Evolutionary conservation across 139 green algal species (phyloP), one percentile per base, ranked within the genome.

Genomic region (Chlorella sorokiniana): DNA sequence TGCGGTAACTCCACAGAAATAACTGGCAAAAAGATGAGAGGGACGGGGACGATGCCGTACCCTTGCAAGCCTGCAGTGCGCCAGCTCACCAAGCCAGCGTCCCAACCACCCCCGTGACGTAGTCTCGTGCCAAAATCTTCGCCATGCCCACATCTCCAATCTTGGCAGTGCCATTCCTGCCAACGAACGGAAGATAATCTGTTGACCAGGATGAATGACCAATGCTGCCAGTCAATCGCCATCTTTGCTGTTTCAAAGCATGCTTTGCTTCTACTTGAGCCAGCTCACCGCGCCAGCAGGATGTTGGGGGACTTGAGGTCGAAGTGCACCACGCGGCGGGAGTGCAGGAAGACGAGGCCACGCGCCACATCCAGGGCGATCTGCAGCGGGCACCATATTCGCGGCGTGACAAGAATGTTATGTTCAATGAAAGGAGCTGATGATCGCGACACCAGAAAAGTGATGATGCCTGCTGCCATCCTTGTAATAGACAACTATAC

Each of bases 61-160:
- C 25, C n/a, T 4, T 41, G 62, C 18, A 11, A 40, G 62, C 62
- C 38, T 25, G n/a, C n/a, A 29, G n/a, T 16, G n/a, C n/a, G 9
- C 10, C 11, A 11, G 38, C 71, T 68, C 51, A 78, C 54, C 74
- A 80, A 37, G 35, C 59, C 37, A 69, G 27, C 1, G 74, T 80
- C 10, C 74, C 74, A 23, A 70, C 10, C 27, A 41, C 27, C 37
- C 51, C 74, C 5, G 37, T 70, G n/a, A 80, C 74, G 3, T 38
- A 18, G 35, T 80, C 74, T 16, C 44, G 54, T n/a, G n/a, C 59
- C n/a, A 86, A 35, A 56, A 86, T 86, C 45, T 77, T 79, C n/a
- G 81, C 77, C 54, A 89, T 37, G 33, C 85, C 85, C 35, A 89
- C 70, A 73, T 89, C 85, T 8, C 79, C 81, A 40, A 89, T 85